Percentiles rank a stretch among this genome's conserved stretches.
Evolutionary conservation across 345 rosid species (phyloP).

Genomic region (Hibiscus mutabilis): DNA sequence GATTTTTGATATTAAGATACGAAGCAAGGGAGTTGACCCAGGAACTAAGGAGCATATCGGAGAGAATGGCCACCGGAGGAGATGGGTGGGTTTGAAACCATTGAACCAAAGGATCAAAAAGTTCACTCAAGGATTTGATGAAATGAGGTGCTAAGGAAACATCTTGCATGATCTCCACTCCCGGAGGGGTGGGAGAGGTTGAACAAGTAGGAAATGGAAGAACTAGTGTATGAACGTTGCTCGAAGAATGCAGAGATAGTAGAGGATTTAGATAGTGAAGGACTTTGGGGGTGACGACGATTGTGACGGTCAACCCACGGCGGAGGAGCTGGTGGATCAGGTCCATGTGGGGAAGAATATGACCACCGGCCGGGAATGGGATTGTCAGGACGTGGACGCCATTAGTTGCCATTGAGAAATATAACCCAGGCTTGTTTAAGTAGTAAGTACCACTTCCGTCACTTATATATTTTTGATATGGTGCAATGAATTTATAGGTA

Average conservation of each 20-base stretch:
- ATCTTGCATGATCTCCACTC: slow-evolving; percentile 29
- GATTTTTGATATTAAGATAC: slow-evolving; percentile 21
- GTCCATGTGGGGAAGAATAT: slow-evolving; percentile 34
- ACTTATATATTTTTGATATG: too few species aligned
- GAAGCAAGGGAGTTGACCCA: slow-evolving; percentile 43
- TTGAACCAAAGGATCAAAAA: slow-evolving; percentile 29
- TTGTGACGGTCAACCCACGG: slow-evolving; percentile 24
- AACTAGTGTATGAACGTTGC: not conserved
- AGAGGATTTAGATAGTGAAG: slow-evolving; percentile 21
- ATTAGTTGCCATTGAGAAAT: not conserved
- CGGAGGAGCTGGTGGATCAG: slow-evolving; percentile 28
- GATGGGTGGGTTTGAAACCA: slow-evolving; percentile 43
- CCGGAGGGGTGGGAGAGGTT: not conserved
- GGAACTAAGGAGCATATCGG: slow-evolving; percentile 46
- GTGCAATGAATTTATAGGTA: too few species aligned
- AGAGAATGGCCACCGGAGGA: slow-evolving; percentile 47
- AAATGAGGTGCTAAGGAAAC: slow-evolving; percentile 1
- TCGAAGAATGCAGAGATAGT: slow-evolving; percentile 8
- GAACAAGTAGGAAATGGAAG: not conserved
- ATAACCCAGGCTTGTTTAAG: too few species aligned
- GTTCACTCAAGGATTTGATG: slow-evolving; percentile 26
- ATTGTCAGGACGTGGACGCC: not conserved
- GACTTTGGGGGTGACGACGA: slow-evolving; percentile 30
- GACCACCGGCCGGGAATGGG: slow-evolving; percentile 1
- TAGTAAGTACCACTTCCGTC: too few species aligned